phyloP scores from a whole-genome alignment of 2,329 filamentous ascomycete species.

The Dothideomycetidae sp. region DNA sequence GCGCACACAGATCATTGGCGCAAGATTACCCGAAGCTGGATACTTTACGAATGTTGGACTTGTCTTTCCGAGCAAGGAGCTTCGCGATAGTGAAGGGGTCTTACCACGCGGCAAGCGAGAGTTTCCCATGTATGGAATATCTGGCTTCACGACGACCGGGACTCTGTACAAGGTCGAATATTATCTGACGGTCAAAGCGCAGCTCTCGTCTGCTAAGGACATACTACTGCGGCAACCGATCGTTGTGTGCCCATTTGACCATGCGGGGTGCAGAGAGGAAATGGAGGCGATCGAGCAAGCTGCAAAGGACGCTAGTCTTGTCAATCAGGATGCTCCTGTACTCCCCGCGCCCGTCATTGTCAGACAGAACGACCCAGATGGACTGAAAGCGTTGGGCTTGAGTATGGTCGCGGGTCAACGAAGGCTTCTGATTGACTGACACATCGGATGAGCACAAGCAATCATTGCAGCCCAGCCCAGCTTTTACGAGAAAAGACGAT shows the following conservation, averaged over 20 bases:
- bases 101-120: conserved; percentile 70
- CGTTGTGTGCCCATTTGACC: conserved; percentile 88
- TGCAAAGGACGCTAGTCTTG: conserved; percentile 76
- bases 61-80: conserved; percentile 78
- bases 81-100: conserved; percentile 75
- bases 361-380: conserved; percentile 56
- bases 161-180: conserved; percentile 98
- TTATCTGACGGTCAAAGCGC: conserved; percentile 83
- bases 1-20: conserved; percentile 65
- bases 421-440: conserved; percentile 53
- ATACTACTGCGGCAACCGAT: conserved; percentile 83
- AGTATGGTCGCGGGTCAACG: conserved; percentile 47
- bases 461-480: too few species aligned
- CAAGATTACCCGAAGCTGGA: conserved; percentile 77
- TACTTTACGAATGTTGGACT: conserved; percentile 87
- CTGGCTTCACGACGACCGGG: conserved; percentile 84
- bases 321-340: conserved; percentile 84
- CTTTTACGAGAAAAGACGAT: too few species aligned
- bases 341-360: conserved; percentile 77
- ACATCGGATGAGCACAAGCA: not conserved
- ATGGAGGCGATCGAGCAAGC: conserved; percentile 97
- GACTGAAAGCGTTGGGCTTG: conserved; percentile 45
- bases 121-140: conserved; percentile 79
- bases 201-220: conserved; percentile 69
- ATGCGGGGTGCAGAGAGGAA: conserved; percentile 91